phyloP scores from a whole-genome alignment of 2,329 filamentous ascomycete genomes.

The Phialocephala subalpina region DNA sequence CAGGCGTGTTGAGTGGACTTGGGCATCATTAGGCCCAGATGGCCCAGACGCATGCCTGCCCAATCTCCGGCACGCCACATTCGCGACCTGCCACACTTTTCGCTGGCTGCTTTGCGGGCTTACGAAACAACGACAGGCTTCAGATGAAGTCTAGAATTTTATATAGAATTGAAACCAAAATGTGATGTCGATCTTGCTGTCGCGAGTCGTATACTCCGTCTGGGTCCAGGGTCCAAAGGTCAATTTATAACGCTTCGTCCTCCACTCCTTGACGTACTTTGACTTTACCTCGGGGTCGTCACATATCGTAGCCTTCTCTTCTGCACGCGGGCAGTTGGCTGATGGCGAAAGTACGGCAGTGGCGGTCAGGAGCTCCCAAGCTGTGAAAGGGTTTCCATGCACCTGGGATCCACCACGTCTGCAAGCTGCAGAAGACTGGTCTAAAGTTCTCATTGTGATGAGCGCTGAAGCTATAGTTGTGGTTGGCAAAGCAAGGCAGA shows the following conservation, averaged over 20 bases:
- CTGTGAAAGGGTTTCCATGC: slow-evolving; percentile 13
- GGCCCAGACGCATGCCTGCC: slow-evolving; percentile 53
- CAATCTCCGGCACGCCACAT: slow-evolving; percentile 45
- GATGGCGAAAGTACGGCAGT: slow-evolving; percentile 14
- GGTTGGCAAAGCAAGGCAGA: slow-evolving; percentile 25
- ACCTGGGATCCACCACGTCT: slow-evolving; percentile 22
- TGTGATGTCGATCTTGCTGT: neutral
- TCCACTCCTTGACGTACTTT: neutral
- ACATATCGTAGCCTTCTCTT: neutral
- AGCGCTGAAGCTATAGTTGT: neutral
- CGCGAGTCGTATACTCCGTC: neutral
- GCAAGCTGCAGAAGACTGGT: slow-evolving; percentile 16
- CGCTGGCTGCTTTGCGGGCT: slow-evolving; percentile 36
- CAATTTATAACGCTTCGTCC: neutral
- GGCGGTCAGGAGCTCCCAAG: slow-evolving; percentile 25
- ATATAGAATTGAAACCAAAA: slow-evolving; percentile 15
- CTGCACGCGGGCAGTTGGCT: slow-evolving; percentile 13
- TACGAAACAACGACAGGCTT: slow-evolving; percentile 7
- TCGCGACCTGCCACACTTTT: slow-evolving; percentile 29
- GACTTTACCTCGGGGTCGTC: slow-evolving; percentile 1
- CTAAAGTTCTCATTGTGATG: slow-evolving; percentile 17
- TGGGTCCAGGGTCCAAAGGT: neutral
- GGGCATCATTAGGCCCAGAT: slow-evolving; percentile 44
- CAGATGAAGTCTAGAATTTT: slow-evolving; percentile 16
- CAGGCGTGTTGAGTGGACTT: slow-evolving; percentile 23